Conservation (phyloP, 1,284 basidiomycete genomes). For the Sphagnurus paluster region DNA sequence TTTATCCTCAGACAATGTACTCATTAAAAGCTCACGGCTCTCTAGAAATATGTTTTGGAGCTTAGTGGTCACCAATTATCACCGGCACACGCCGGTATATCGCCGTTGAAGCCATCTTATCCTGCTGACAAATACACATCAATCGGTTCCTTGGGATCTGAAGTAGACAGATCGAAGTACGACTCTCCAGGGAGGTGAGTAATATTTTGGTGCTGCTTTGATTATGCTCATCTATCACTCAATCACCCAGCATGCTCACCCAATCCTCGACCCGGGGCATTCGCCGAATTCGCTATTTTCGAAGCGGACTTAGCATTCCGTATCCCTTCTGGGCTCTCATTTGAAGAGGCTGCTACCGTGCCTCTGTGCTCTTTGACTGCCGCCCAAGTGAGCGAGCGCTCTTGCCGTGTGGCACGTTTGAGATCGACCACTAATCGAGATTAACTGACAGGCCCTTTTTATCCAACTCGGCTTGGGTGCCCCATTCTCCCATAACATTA, state of each 20-base stretch:
- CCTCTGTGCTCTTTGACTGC: slow-evolving; percentile 33
- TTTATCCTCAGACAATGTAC: no score
- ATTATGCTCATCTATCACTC: neutral
- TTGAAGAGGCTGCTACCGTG: slow-evolving; percentile 32
- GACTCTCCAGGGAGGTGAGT: slow-evolving; percentile 33
- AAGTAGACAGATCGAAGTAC: no score
- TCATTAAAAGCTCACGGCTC: no score
- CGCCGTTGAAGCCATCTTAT: no score
- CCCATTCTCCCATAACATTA: slow-evolving; percentile 25
- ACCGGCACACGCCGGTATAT: no score
- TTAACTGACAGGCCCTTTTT: slow-evolving; percentile 28
- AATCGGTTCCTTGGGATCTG: no score
- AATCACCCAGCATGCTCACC: slow-evolving; percentile 28
- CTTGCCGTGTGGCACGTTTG: neutral
- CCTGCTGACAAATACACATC: no score
- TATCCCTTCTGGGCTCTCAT: slow-evolving; percentile 25
- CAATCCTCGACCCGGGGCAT: slow-evolving; percentile 32
- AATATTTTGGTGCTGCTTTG: no score
- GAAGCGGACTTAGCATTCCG: slow-evolving; percentile 32
- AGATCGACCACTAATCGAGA: neutral
- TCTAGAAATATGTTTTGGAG: no score
- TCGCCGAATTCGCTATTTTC: slow-evolving; percentile 34
- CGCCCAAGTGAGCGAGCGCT: slow-evolving; percentile 25
- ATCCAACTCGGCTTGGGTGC: slow-evolving; percentile 28
- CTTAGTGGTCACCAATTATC: no score